Percentiles rank a stretch among this genome's conserved stretches.
Evolutionary conservation across 2,329 filamentous ascomycete genomes (phyloP).

Genomic region (Orbilia oligospora): DNA sequence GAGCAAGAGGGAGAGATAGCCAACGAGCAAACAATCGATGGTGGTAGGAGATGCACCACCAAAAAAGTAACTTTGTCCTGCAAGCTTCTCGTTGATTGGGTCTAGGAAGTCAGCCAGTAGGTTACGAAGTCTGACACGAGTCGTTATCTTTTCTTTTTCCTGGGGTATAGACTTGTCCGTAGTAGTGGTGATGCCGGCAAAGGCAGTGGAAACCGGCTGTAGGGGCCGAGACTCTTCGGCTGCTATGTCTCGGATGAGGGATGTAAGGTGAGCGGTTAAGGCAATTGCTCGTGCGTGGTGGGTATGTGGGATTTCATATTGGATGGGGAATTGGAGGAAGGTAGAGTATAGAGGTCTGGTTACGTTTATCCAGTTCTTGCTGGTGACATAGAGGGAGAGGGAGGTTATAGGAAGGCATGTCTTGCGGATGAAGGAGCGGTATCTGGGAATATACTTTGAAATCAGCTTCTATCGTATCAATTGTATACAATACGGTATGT

Average conservation of each 20-base stretch:
- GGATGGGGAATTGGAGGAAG: conserved; percentile 86
- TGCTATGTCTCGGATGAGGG: conserved; percentile 72
- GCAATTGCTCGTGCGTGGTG: conserved; percentile 79
- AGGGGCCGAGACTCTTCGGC: conserved; percentile 66
- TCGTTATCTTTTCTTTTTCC: conserved; percentile 66
- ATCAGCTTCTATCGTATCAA: conserved; percentile 1
- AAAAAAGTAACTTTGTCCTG: conserved; percentile 71
- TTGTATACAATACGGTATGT: background rate
- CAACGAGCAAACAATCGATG: conserved; percentile 84
- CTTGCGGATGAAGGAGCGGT: conserved; percentile 76
- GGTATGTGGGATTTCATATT: conserved; percentile 85
- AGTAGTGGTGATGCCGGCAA: conserved; percentile 39
- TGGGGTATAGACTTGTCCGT: conserved; percentile 58
- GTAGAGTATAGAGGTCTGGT: conserved; percentile 85
- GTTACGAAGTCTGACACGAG: conserved; percentile 73
- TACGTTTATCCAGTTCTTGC: conserved; percentile 83
- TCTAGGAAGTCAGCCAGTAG: conserved; percentile 80
- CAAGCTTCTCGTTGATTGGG: conserved; percentile 77
- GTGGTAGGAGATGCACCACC: conserved; percentile 72
- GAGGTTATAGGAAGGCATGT: conserved; percentile 84
- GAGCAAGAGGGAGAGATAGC: conserved; percentile 82
- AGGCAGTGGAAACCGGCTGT: conserved; percentile 46
- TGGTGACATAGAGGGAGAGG: conserved; percentile 89
- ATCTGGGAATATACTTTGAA: conserved; percentile 16
- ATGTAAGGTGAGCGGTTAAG: conserved; percentile 78